phyloP scores from a whole-genome alignment of 805 yeast species.

The Teunomyces panamensis region DNA sequence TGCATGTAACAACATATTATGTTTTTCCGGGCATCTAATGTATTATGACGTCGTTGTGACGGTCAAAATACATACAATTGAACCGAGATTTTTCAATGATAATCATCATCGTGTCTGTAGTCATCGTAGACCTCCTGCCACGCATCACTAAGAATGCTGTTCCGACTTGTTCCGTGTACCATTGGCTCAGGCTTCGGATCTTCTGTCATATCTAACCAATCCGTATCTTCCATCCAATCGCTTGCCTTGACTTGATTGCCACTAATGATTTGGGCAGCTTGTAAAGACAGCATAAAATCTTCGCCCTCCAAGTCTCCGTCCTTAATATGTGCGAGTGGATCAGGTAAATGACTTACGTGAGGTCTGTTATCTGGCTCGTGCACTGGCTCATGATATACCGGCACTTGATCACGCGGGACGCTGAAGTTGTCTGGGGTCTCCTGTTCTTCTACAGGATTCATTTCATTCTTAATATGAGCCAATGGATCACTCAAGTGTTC shows the following conservation, averaged over 20 bases:
- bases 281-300: conserved; percentile 28
- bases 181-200: not conserved
- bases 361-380: conserved; percentile 4
- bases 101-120: conserved; percentile 40
- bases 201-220: conserved; percentile 16
- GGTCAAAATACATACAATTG: not conserved
- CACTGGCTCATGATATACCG: conserved; percentile 14
- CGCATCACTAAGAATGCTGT: conserved; percentile 21
- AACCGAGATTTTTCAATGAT: conserved; percentile 10
- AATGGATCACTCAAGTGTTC: conserved; percentile 15
- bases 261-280: conserved; percentile 39
- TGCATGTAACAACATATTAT: not conserved
- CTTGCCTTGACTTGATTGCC: conserved; percentile 36
- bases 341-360: conserved; percentile 31
- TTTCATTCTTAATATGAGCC: conserved; percentile 6
- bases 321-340: conserved; percentile 41
- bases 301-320: conserved; percentile 34
- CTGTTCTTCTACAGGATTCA: not conserved
- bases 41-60: not conserved
- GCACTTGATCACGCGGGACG: not conserved
- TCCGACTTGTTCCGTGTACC: not conserved
- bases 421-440: not conserved
- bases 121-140: conserved; percentile 42
- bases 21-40: not conserved
- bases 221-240: conserved; percentile 39